phyloP scores from a whole-genome alignment of 306 rosid species.

The Dryas octopetala region DNA sequence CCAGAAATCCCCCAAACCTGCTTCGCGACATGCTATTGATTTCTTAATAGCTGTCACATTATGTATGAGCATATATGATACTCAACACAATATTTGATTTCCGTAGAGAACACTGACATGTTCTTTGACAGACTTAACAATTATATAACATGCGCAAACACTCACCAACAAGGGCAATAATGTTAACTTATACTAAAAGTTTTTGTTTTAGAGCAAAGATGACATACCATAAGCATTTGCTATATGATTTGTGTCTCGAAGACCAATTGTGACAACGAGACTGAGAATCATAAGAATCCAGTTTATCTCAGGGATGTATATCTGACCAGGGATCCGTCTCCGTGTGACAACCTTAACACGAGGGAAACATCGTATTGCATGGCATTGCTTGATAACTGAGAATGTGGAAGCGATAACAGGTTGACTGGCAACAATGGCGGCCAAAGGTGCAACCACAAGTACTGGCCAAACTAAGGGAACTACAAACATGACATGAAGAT shows the following conservation, averaged over 20 bases:
- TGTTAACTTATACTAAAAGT: not conserved
- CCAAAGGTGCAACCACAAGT: slow-evolving; percentile 60
- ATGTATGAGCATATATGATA: not conserved
- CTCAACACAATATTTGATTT: slow-evolving; percentile 12
- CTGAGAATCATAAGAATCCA: slow-evolving; percentile 79
- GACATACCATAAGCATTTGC: slow-evolving; percentile 76
- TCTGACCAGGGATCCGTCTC: slow-evolving; percentile 83
- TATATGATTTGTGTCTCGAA: slow-evolving; percentile 46
- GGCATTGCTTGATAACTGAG: slow-evolving; percentile 69
- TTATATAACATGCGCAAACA: not conserved
- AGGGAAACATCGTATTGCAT: slow-evolving; percentile 82
- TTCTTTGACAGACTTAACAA: not conserved
- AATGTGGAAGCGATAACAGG: slow-evolving; percentile 69
- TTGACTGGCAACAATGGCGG: slow-evolving; percentile 72
- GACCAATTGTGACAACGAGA: slow-evolving; percentile 62
- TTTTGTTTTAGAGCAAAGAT: not conserved
- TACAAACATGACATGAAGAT: slow-evolving; percentile 51
- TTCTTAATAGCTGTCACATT: not conserved
- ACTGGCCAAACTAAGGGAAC: slow-evolving; percentile 77
- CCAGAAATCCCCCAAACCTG: too few species aligned
- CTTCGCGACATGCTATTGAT: too few species aligned
- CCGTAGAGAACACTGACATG: not conserved
- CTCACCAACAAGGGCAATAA: not conserved
- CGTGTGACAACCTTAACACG: slow-evolving; percentile 76
- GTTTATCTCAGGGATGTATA: slow-evolving; percentile 82